These are phyloP conservation scores for Laguncularia racemosa DNA, from an alignment of 345 rosid genomes.

Conservation along the genomic window DNA sequence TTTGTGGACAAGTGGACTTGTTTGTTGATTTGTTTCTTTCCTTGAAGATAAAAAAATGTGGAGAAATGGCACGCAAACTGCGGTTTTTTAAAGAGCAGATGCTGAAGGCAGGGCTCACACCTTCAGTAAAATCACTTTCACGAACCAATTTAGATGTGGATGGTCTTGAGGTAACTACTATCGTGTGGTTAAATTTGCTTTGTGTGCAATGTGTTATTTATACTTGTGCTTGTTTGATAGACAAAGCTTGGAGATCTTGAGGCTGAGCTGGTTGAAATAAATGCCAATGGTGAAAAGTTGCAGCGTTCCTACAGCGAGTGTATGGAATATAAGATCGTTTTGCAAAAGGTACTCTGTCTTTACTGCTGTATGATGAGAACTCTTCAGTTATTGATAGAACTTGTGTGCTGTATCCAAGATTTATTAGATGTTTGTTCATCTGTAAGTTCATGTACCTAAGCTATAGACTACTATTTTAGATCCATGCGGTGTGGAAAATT, in stretches of 20 bases:
- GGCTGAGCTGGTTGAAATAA: slow-evolving; percentile 90
- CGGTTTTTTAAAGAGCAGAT: slow-evolving; percentile 89
- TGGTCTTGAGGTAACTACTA: slow-evolving; percentile 55
- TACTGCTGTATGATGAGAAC: not conserved
- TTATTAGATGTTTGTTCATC: not conserved
- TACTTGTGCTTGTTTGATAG: slow-evolving; percentile 23
- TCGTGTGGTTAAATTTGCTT: not conserved
- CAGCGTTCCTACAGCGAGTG: slow-evolving; percentile 74
- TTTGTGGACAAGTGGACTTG: not conserved
- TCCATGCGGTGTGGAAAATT: no score
- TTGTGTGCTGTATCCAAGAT: not conserved
- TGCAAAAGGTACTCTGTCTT: slow-evolving; percentile 51
- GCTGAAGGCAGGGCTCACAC: slow-evolving; percentile 57
- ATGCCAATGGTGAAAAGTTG: slow-evolving; percentile 78
- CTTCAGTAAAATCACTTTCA: slow-evolving; percentile 33
- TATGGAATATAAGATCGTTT: slow-evolving; percentile 76
- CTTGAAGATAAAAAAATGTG: slow-evolving; percentile 73
- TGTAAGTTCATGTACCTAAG: no score
- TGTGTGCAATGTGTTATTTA: not conserved
- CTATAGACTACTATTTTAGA: no score
- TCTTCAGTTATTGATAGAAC: not conserved
- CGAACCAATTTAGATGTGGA: slow-evolving; percentile 46
- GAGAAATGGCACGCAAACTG: slow-evolving; percentile 88
- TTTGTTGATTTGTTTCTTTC: not conserved
- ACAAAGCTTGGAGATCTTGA: slow-evolving; percentile 87